Evolutionary conservation across 179 eudicot species (phyloP).

Genomic region (Beta macrorhiza): DNA sequence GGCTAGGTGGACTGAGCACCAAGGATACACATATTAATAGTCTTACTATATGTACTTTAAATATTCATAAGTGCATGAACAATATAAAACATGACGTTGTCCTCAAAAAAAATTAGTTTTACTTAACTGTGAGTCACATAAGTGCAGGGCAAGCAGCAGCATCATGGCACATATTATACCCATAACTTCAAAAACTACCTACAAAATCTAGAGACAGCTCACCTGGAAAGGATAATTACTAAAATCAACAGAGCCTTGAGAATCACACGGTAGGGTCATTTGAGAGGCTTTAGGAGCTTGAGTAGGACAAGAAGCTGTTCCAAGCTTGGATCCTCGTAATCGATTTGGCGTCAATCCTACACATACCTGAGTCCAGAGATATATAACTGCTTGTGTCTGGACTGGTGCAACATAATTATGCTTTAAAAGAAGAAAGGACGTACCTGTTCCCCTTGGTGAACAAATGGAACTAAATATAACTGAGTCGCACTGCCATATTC

Average conservation of each 20-base stretch:
- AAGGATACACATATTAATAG: neutral
- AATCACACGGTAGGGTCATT: constrained; percentile 84
- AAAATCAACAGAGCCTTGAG: constrained; percentile 85
- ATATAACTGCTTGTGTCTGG: constrained; percentile 10
- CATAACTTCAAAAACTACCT: constrained; percentile 3
- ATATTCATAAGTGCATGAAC: neutral
- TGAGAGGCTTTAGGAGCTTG: constrained; percentile 76
- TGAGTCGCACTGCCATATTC: constrained; percentile 96
- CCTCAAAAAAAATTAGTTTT: neutral
- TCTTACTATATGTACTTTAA: neutral
- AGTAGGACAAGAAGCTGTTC: constrained; percentile 46
- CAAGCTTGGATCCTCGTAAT: constrained; percentile 59
- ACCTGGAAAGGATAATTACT: constrained; percentile 89
- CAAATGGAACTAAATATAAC: constrained; percentile 76
- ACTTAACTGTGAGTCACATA: neutral
- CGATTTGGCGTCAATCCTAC: constrained; percentile 73
- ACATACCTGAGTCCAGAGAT: constrained; percentile 47
- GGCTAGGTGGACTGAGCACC: constrained; percentile 1
- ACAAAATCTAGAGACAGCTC: constrained; percentile 22
- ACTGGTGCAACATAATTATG: neutral
- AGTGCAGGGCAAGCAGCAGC: neutral
- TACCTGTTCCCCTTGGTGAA: constrained; percentile 85
- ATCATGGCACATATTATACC: neutral
- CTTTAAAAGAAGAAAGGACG: constrained; percentile 16
- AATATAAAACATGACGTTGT: neutral